Evolutionary conservation across 225 moss, liverwort and hornwort genomes (phyloP), one percentile per base, ranked within the genome.

Genomic region (Polytrichum formosum): DNA sequence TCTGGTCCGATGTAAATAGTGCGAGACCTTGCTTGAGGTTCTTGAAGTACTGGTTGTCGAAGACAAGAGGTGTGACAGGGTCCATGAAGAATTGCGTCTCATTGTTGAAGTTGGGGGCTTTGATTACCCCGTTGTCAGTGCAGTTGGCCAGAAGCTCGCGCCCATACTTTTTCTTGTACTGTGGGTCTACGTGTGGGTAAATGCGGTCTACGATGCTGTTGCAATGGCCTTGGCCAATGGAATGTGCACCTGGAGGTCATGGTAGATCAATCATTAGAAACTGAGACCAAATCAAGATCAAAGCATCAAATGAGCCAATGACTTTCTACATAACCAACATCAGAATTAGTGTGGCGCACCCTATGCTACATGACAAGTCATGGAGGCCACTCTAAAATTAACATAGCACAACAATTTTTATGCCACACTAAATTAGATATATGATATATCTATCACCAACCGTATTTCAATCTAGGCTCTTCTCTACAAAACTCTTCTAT

Each of bases 21-120:
- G 83, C 83, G 0, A 76, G 82, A 0, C 86, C 86, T 0, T 54
- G 53, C 0, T 63, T 53, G 1, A 83, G n/a, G 65, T 73, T 76
- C 19, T 55, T 75, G 75, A 80, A 86, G 78, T 83, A 83, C 23
- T 67, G 79, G 56, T 86, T 86, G 76, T 86, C 83, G 46, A 86
- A 86, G 22, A 13, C 23, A 13, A 70, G 18, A 8, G 67, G 1
- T 5, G 72, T 72, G 26, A 23, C 30, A 7, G 72, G 72, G 53
- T 72, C 64, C 5, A 9, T 63, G 72, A 62, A 64, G 53, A 72
- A 61, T 37, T 72, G 72, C 16, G 53, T 54, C 26, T 62, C 26
- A 18, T 31, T 31, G 63, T 72, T 46, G 25, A 72, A 29, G 30
- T 19, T 33, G 22, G 10, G 72, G 19, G 61, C 29, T 21, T 18